phyloP scores from a whole-genome alignment of 768 basidiomycete genomes.

The Tylopilus balloui region DNA sequence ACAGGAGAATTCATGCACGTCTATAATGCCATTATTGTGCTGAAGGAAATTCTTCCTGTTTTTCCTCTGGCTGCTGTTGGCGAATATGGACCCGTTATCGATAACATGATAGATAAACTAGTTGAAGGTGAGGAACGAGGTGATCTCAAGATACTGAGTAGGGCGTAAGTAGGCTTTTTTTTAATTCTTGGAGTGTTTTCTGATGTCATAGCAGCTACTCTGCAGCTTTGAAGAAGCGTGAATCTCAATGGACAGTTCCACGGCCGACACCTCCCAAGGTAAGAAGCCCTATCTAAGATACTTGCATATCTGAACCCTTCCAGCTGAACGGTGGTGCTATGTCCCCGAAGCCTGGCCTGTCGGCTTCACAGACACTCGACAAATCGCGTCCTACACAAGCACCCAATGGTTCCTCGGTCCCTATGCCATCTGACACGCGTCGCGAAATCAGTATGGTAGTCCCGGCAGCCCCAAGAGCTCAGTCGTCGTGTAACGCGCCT shows the following conservation, averaged over 20 bases:
- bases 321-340: conserved; percentile 26
- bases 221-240: conserved; percentile 71
- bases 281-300: neutral
- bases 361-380: conserved; percentile 31
- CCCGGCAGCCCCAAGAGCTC: conserved; percentile 51
- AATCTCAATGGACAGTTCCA: conserved; percentile 48
- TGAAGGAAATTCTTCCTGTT: conserved; percentile 85
- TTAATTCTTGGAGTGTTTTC: neutral
- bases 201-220: conserved; percentile 48
- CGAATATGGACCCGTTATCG: conserved; percentile 51
- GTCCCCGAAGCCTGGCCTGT: conserved; percentile 25
- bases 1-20: conserved; percentile 96
- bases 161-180: conserved; percentile 49
- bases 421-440: conserved; percentile 33
- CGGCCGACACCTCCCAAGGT: conserved; percentile 34
- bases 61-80: conserved; percentile 71
- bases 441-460: conserved; percentile 29
- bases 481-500: conserved; percentile 35
- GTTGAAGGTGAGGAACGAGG: conserved; percentile 74
- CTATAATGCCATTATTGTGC: conserved; percentile 91
- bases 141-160: conserved; percentile 77
- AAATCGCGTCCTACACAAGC: conserved; percentile 32
- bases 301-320: neutral
- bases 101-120: conserved; percentile 59
- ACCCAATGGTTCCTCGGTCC: conserved; percentile 37